Base-by-base conservation (phyloP, 2,329 filamentous ascomycete genomes). In the Paecilomyces variotii region DNA sequence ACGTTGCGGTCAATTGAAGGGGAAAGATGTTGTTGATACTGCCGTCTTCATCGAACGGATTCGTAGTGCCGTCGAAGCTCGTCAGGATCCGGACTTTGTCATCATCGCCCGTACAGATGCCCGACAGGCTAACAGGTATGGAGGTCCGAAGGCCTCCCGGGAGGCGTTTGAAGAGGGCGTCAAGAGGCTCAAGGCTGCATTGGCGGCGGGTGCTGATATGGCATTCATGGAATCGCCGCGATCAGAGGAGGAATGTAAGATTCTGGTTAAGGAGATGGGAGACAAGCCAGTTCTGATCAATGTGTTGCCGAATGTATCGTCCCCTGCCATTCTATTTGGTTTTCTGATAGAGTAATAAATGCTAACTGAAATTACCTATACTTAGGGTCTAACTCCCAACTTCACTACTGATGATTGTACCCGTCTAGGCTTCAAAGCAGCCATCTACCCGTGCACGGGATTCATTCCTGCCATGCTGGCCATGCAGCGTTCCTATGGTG, bases 41-140 rank as follows among this genome's bases (percentile, higher is more conserved):
- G 77, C 80, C 0, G 78, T 79, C 24, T 87, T 79, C 63, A 67
- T 78, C n/a, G 70, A 76, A n/a, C 77, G 85, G 0, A 83, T 88
- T 64, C 74, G 80, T 0, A 84, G 85, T 0, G 84, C 84, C 6
- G 81, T 83, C 1, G 74, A 84, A 2, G 70, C 77, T 25, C 72
- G 75, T 19, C 67, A 80, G 30, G 74, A 75, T 10, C 77, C 77
- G 14, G 84, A 87, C 61, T 84, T 88, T 39, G 78, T 88, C 28
- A 78, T 88, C 57, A 87, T 88, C 58, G 85, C 84, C 0, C 78
- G 85, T 10, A 87, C 85, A 0, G 85, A 88, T 63, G 82, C 85
- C 0, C 71, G 85, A 2, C 82, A 84, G 60, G 73, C 76, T 0
- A 74, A 78, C 4, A 84, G 84, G 0, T 87, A 82, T 61, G 54